Percentiles rank a stretch among this genome's conserved stretches.
Evolutionary conservation across 2,329 filamentous ascomycete species (phyloP).

Genomic region (Hypoxylon sp.): DNA sequence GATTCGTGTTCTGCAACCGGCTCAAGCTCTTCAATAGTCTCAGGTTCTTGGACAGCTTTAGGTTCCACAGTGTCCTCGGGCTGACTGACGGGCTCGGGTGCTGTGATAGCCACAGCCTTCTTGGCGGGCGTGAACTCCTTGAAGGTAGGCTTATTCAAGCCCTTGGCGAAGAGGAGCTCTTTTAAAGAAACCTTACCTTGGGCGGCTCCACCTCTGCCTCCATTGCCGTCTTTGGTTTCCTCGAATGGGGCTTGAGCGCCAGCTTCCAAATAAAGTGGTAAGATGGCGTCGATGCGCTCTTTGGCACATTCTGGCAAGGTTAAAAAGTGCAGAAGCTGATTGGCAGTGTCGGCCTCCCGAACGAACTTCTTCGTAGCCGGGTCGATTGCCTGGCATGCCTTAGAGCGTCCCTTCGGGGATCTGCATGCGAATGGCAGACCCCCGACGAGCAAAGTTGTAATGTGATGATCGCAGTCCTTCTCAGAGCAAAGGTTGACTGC

Average conservation of each 20-base stretch:
- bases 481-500: conserved; percentile 26
- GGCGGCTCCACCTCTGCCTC: neutral
- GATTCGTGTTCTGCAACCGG: neutral
- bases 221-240: conserved; percentile 9
- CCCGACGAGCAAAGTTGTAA: conserved; percentile 22
- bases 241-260: conserved; percentile 1
- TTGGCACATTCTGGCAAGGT: conserved; percentile 20
- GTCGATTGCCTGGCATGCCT: conserved; percentile 23
- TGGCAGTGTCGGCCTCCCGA: conserved; percentile 31
- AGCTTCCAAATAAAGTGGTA: conserved; percentile 19
- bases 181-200: neutral
- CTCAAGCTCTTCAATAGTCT: neutral
- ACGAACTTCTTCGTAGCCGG: conserved; percentile 23
- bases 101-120: too few relatives aligned
- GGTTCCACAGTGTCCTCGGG: neutral
- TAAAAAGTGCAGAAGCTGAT: conserved; percentile 21
- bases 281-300: conserved; percentile 8
- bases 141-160: too few relatives aligned
- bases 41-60: neutral
- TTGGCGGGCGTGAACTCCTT: too few relatives aligned
- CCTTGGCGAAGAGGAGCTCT: too few relatives aligned
- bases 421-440: conserved; percentile 32
- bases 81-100: neutral
- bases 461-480: conserved; percentile 28
- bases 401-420: conserved; percentile 5